phyloP scores from a whole-genome alignment of 2,329 filamentous ascomycete genomes.

The Albophoma yamanashiensis region DNA sequence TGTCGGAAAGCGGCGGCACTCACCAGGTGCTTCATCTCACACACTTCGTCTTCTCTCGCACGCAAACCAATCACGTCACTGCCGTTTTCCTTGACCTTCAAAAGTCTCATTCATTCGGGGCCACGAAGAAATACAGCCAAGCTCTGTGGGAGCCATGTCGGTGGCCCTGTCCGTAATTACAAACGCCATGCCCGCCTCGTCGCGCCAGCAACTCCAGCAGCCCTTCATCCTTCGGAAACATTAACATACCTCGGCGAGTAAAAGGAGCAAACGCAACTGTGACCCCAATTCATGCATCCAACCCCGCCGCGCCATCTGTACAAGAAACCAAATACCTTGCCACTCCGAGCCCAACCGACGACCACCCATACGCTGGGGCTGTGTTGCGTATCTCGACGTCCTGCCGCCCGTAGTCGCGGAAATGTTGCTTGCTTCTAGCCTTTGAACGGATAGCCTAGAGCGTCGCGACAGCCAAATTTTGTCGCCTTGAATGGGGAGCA shows the following conservation, averaged over 20 bases:
- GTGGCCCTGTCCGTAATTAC: neutral
- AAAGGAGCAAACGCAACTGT: neutral
- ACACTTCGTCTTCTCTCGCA: neutral
- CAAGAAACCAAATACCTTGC: neutral
- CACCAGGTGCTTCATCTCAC: neutral
- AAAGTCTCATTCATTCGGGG: neutral
- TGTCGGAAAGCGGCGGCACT: neutral
- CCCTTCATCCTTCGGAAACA: neutral
- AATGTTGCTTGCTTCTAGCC: neutral
- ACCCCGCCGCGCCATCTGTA: constrained; percentile 5
- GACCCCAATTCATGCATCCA: neutral
- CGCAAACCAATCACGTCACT: neutral
- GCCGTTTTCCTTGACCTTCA: neutral
- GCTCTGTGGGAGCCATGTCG: constrained; percentile 5
- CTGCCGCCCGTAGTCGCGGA: neutral
- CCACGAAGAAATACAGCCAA: constrained; percentile 3
- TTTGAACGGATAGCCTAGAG: neutral
- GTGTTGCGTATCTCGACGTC: neutral
- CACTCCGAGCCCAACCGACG: neutral
- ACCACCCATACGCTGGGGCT: neutral
- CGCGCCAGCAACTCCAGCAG: neutral
- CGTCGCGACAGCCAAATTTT: neutral
- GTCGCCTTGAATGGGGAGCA: neutral
- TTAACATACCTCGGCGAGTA: neutral
- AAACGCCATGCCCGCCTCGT: neutral